Conservation (phyloP, 2,329 filamentous ascomycete species). For the Fusarium sarcochroum region DNA sequence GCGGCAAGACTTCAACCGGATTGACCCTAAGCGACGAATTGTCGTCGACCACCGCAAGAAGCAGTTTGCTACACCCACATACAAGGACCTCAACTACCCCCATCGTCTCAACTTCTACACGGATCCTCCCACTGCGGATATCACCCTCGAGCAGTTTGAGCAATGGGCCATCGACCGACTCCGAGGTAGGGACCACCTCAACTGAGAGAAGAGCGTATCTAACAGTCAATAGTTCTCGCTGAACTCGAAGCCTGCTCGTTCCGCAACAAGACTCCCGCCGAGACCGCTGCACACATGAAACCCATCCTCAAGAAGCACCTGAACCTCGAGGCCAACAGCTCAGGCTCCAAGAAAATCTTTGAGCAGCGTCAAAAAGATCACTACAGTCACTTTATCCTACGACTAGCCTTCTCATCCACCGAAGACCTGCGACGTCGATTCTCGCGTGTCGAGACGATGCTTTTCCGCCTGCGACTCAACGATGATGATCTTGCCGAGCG, state of each 20-base stretch:
- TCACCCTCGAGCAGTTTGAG: constrained; percentile 97
- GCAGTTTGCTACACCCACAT: constrained; percentile 85
- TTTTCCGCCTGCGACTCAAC: constrained; percentile 87
- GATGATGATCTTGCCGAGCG: constrained; percentile 82
- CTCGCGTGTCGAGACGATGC: constrained; percentile 85
- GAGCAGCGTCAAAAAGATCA: constrained; percentile 93
- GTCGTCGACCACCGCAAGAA: constrained; percentile 85
- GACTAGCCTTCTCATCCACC: constrained; percentile 91
- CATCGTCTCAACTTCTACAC: constrained; percentile 94
- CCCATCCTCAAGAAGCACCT: constrained; percentile 90
- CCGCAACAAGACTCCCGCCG: constrained; percentile 86
- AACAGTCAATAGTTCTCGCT: constrained; percentile 73
- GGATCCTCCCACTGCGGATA: constrained; percentile 89
- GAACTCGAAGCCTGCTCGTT: constrained; percentile 96
- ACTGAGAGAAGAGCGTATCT: neutral
- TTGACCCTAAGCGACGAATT: constrained; percentile 80
- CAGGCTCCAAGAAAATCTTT: constrained; percentile 69
- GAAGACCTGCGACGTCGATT: constrained; percentile 92
- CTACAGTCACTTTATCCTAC: constrained; percentile 97
- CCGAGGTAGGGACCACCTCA: constrained; percentile 69
- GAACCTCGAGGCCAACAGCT: constrained; percentile 82
- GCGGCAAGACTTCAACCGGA: constrained; percentile 65
- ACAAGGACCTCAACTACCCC: constrained; percentile 83
- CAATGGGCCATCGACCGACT: constrained; percentile 97
- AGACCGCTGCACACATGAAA: constrained; percentile 87